Evolutionary conservation across 805 yeast species (phyloP), one percentile per base, ranked within the genome.

Genomic region (Nakazawaea ishiwadae): DNA sequence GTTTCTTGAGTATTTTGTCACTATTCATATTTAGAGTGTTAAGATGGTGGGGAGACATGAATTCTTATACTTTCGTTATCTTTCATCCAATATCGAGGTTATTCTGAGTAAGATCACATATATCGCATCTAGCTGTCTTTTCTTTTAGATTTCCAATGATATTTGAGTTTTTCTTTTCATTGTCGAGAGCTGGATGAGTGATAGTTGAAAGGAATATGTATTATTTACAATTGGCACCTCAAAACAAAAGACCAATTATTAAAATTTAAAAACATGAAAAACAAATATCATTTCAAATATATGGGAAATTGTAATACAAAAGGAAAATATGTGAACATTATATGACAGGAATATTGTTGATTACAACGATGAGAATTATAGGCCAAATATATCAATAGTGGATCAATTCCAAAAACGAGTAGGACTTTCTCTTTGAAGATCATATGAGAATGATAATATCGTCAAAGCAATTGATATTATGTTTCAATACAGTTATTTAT

Each of bases 231-330:
- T 17, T 15, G 37, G 37, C 37, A 34, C 37, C 37, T 34, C 37
- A 34, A 24, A 34, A 34, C 12, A 12, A 23, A 34, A 34, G 37
- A 34, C 37, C 37, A 23, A 20, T 32, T 12, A 32, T 9, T 14
- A 31, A 4, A 31, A 9, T 11, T 31, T 10, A 14, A 20, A n/a
- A 10, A 16, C 17, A 31, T 16, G 31, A 26, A 31, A 24, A 38
- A 38, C 31, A 24, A 38, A 31, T 32, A 31, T 23, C 42, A 38
- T 38, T 38, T 18, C 21, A 21, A 38, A 38, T 35, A 30, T 19
- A 30, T 38, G 42, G 18, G 18, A 38, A 10, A 18, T 32, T 38
- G 42, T 32, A 26, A n/a, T 12, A 19, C 42, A 38, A 31, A 38
- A 31, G 42, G 41, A 23, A 18, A 31, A 20, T 14, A 15, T 14